Evolutionary conservation across 306 rosid genomes (phyloP).

Genomic region (Lathyrus aphaca): DNA sequence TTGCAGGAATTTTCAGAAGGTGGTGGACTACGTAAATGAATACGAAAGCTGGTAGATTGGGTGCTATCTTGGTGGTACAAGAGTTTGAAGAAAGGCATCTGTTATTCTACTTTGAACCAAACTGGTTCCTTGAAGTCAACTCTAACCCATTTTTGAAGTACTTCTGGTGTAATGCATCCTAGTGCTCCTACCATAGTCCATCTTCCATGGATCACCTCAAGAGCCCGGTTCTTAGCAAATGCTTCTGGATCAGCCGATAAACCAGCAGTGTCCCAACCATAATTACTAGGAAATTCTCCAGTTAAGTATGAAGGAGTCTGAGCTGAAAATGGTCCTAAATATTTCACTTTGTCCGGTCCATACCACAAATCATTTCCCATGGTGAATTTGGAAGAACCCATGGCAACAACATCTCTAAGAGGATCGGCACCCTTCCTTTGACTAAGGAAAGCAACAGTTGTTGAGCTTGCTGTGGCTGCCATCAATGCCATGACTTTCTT

Average conservation of each 20-base stretch:
- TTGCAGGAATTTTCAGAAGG: no score
- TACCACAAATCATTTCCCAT: conserved; percentile 90
- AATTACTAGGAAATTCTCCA: conserved; percentile 87
- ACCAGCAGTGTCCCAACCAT: conserved; percentile 93
- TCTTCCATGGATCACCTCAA: conserved; percentile 94
- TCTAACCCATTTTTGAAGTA: conserved; percentile 63
- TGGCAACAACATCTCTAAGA: conserved; percentile 71
- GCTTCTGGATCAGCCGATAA: conserved; percentile 94
- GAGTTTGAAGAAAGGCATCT: no score
- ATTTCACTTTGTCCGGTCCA: conserved; percentile 88
- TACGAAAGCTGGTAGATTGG: no score
- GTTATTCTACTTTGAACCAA: conserved; percentile 94
- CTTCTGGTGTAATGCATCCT: conserved; percentile 94
- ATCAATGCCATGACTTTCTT: conserved; percentile 57
- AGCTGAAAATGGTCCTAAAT: conserved; percentile 91
- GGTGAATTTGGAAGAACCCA: conserved; percentile 75
- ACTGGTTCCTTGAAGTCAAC: conserved; percentile 92
- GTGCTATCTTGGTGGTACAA: no score
- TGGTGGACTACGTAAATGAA: no score
- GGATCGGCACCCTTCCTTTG: conserved; percentile 58
- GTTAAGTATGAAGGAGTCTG: conserved; percentile 82
- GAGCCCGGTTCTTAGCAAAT: conserved; percentile 88
- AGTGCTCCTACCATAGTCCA: conserved; percentile 98
- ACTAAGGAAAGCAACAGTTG: conserved; percentile 78
- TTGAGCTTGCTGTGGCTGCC: conserved; percentile 77